Base-by-base conservation (phyloP, 768 basidiomycete species). In the Daedalea quercina region DNA sequence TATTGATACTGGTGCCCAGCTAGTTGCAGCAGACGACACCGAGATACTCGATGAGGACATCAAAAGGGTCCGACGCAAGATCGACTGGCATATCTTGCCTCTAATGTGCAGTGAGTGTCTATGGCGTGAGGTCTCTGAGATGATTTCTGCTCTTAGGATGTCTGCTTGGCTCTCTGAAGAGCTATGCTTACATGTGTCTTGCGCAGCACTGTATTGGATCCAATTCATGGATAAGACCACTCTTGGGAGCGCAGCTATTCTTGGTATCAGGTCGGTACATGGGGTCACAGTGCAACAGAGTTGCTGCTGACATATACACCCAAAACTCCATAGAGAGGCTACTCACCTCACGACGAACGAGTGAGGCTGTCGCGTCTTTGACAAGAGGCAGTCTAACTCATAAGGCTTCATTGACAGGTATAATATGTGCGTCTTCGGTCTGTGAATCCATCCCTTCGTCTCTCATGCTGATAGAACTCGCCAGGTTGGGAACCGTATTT, bases 211-310 rank as follows among this genome's bases (percentile, higher is more conserved):
- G 3, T 52, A 57, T 54, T 82, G 85, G 77, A 75, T 88, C n/a
- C 85, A 87, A 62, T 87, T 82, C 54, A 87, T 87, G 82, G 86
- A 87, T 57, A 87, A 87, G 67, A 82, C 80, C 0, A 88, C 85
- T 0, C 69, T 87, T 3, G 85, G 84, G 1, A 79, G 75, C 53
- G 61, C 84, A 0, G 79, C 86, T 1, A 85, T 88, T 56, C 73
- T 89, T 42, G 87, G 87, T 1, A 87, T 88, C 60, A 69, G 70
- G 87, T 84, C 33, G 55, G 76, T 57, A 22, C 33, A 22, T 23
- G 41, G 20, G 2, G 37, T 11, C 4, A 31, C 28, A 13, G 9
- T n/a, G n/a, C 20, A 31, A 20, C 24, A n/a, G n/a, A n/a, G n/a
- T n/a, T n/a, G n/a, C n/a, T n/a, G n/a, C n/a, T n/a, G n/a, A n/a